Evolutionary conservation across 371 early-diverging fungal species (phyloP).

Genomic region (Edhazardia aedis): DNA sequence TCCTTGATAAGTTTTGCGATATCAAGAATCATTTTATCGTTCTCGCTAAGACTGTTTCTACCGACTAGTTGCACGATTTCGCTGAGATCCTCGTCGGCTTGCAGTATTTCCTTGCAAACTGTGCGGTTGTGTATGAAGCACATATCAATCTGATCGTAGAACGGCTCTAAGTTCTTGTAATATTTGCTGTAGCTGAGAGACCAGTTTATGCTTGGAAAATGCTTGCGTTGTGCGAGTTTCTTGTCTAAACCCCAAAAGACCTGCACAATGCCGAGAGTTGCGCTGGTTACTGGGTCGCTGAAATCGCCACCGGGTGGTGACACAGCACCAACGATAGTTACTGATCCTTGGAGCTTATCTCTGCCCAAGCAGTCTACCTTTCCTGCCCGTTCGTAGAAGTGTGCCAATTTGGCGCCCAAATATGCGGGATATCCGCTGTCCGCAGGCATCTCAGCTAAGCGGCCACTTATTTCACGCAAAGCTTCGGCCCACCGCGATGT

Average conservation of each 20-base stretch:
- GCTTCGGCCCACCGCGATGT: slow-evolving; percentile 99
- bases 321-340: slow-evolving; percentile 95
- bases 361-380: slow-evolving; percentile 79
- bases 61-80: slow-evolving; percentile 99
- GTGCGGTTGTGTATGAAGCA: slow-evolving; percentile 70
- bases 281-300: slow-evolving; percentile 93
- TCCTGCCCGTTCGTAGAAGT: slow-evolving; percentile 98
- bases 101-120: slow-evolving; percentile 84
- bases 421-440: slow-evolving; percentile 99
- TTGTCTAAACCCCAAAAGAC: slow-evolving; percentile 99
- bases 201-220: slow-evolving; percentile 99
- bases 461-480: slow-evolving; percentile 95
- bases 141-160: slow-evolving; percentile 73
- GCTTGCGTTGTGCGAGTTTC: slow-evolving; percentile 98
- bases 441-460: slow-evolving; percentile 99
- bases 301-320: slow-evolving; percentile 98
- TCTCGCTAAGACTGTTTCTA: slow-evolving; percentile 82
- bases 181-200: slow-evolving; percentile 92
- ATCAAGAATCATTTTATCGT: slow-evolving; percentile 92
- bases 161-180: slow-evolving; percentile 74
- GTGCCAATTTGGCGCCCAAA: slow-evolving; percentile 88
- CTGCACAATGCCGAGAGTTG: slow-evolving; percentile 94
- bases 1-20: slow-evolving; percentile 93
- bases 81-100: slow-evolving; percentile 85
- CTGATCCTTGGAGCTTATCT: slow-evolving; percentile 74